phyloP scores from a whole-genome alignment of 1,284 basidiomycete species.

The Waitea zeae region DNA sequence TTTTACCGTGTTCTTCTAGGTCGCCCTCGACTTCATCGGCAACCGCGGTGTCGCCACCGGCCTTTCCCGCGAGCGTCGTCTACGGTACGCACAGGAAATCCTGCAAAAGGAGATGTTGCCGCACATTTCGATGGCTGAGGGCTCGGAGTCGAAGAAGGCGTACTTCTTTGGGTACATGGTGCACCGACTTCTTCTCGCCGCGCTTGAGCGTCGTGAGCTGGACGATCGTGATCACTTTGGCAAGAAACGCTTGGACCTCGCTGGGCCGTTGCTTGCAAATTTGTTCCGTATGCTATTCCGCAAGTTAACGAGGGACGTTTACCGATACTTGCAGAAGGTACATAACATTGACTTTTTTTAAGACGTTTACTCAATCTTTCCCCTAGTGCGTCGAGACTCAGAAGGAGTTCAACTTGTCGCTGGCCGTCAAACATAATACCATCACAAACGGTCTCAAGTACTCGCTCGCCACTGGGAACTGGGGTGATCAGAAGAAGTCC shows the following conservation, averaged over 20 bases:
- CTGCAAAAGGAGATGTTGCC: constrained; percentile 98
- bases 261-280: constrained; percentile 87
- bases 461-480: constrained; percentile 96
- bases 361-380: neutral
- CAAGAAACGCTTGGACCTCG: constrained; percentile 93
- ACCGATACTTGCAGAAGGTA: constrained; percentile 93
- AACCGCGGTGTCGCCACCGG: constrained; percentile 94
- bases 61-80: constrained; percentile 81
- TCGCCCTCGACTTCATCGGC: constrained; percentile 93
- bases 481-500: constrained; percentile 98
- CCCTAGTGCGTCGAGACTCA: constrained; percentile 93
- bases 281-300: constrained; percentile 97
- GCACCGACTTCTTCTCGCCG: constrained; percentile 85
- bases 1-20: constrained; percentile 13
- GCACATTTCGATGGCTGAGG: constrained; percentile 91
- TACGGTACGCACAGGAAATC: constrained; percentile 95
- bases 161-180: constrained; percentile 99
- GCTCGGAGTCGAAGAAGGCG: constrained; percentile 95
- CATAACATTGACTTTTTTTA: constrained; percentile 7
- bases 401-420: constrained; percentile 85
- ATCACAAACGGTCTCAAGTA: constrained; percentile 98
- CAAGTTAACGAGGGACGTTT: constrained; percentile 93
- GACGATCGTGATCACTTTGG: constrained; percentile 99
- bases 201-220: constrained; percentile 85
- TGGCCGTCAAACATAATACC: constrained; percentile 90